These are phyloP conservation scores for Neonectria punicea DNA, from an alignment of 2,329 filamentous ascomycete species.

Conservation along the genomic window DNA sequence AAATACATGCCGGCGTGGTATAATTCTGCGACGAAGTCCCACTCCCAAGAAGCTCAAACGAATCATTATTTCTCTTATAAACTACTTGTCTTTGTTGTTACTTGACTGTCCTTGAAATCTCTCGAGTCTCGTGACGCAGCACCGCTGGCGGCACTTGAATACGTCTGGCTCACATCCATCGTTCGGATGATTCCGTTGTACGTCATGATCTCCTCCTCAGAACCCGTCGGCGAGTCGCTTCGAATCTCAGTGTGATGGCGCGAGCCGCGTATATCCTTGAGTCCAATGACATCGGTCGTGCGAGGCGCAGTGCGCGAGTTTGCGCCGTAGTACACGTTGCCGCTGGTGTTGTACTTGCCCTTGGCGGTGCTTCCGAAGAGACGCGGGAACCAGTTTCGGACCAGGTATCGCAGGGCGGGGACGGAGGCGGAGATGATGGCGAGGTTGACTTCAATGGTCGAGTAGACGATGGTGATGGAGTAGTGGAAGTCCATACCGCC, in stretches of 20 bases:
- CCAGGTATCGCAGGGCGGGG: constrained; percentile 48
- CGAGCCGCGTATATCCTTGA: constrained; percentile 40
- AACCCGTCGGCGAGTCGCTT: constrained; percentile 45
- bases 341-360: constrained; percentile 22
- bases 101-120: constrained; percentile 12
- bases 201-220: constrained; percentile 52
- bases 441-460: constrained; percentile 49
- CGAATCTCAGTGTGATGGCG: constrained; percentile 45
- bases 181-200: constrained; percentile 48
- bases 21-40: background rate
- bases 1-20: background rate
- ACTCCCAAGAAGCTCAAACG: background rate
- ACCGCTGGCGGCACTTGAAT: constrained; percentile 11
- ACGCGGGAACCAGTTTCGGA: constrained; percentile 45
- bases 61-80: background rate
- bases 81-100: background rate
- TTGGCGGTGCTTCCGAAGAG: constrained; percentile 40
- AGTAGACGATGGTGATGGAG: constrained; percentile 47
- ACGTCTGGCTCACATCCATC: constrained; percentile 26
- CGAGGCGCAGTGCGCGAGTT: constrained; percentile 20
- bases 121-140: constrained; percentile 10
- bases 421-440: constrained; percentile 51
- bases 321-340: constrained; percentile 18
- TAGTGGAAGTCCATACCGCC: constrained; percentile 35
- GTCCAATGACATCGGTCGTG: constrained; percentile 23